Base-by-base conservation (phyloP, 306 rosid genomes). In the Quillaja saponaria region DNA sequence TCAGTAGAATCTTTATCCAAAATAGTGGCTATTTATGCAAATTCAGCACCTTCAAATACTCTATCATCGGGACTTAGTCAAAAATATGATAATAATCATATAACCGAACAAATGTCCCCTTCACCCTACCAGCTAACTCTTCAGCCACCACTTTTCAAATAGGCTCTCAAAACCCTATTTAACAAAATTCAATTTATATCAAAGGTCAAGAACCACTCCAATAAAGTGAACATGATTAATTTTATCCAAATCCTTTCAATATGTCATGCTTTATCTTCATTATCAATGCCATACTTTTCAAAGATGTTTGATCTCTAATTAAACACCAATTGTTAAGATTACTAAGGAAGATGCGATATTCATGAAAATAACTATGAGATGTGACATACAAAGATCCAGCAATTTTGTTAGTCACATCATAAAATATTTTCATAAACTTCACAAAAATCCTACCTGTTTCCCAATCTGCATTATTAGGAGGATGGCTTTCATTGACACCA, bases 381-480 rank as follows among this genome's bases (percentile, higher is more conserved):
- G 42, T 76, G 0, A 50, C 38, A 64, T 3, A 46, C 6, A 11
- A 58, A 0, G 54, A 38, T 1, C 64, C 58, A 2, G 28, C 49
- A 2, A 68, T 46, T 1, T 42, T 34, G 1, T 42, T 1, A 18
- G 61, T 58, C 3, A 28, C 19, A 48, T 71, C 53, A 55, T 54
- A 55, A 16, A 40, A 61, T 5, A 18, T 1, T 10, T 55, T 61
- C 0, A 42, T 8, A 13, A 49, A 44, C 33, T 14, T 47, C 1
- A 71, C 12, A 42, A 71, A 45, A 4, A 3, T 13, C 2, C 9
- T 13, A 6, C 31, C 48, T 18, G 13, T 48, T 0, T 38, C 47
- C 77, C 71, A 55, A 63, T 64, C 62, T 5, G 18, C 13, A 13
- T 6, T 2, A 1, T 9, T 3, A n/a, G 53, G 70, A 18, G 61